A percentile compares a stretch with the other conserved stretches of the same genome.
phyloP scores from a whole-genome alignment of 2,329 filamentous ascomycete species.

The Tothia fuscella region DNA sequence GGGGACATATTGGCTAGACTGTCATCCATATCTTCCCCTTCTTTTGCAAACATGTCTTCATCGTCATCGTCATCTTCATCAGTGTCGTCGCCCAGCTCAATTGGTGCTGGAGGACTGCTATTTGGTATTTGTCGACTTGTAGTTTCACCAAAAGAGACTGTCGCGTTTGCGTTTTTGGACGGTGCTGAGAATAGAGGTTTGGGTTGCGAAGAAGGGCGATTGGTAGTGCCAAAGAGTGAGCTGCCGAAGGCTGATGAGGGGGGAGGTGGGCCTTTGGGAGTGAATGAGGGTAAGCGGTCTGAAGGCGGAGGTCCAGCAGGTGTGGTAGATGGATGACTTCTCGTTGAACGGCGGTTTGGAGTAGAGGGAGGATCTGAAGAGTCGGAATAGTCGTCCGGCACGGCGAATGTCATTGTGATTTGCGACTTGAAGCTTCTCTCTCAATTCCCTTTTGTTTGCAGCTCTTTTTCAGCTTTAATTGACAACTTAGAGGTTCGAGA shows the following conservation, averaged over 20 bases:
- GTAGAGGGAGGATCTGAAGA: slow-evolving; percentile 22
- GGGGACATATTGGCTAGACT: slow-evolving; percentile 12
- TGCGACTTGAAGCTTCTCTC: too few relatives aligned
- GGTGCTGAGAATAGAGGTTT: neutral
- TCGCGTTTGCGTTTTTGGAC: neutral
- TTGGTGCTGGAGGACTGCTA: slow-evolving; percentile 9
- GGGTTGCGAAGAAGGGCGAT: neutral
- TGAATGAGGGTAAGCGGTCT: slow-evolving; percentile 35
- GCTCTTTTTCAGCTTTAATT: too few relatives aligned
- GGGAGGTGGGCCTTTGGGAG: slow-evolving; percentile 39
- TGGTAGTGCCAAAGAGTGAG: slow-evolving; percentile 27
- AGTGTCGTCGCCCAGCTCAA: slow-evolving; percentile 18
- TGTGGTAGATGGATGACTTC: slow-evolving; percentile 39
- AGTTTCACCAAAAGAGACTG: neutral
- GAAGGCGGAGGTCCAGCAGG: slow-evolving; percentile 45
- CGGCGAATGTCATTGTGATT: slow-evolving; percentile 7
- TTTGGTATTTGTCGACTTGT: slow-evolving; percentile 4
- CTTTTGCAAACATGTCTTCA: slow-evolving; percentile 25
- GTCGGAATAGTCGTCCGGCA: too few relatives aligned
- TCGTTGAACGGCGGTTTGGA: slow-evolving; percentile 20
- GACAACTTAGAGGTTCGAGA: too few relatives aligned
- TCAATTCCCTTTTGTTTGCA: too few relatives aligned
- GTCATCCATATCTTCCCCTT: slow-evolving; percentile 11
- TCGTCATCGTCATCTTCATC: slow-evolving; percentile 28
- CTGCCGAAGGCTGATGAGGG: slow-evolving; percentile 40